Base-by-base conservation (phyloP, 768 basidiomycete species). In the Tricholoma sp. region DNA sequence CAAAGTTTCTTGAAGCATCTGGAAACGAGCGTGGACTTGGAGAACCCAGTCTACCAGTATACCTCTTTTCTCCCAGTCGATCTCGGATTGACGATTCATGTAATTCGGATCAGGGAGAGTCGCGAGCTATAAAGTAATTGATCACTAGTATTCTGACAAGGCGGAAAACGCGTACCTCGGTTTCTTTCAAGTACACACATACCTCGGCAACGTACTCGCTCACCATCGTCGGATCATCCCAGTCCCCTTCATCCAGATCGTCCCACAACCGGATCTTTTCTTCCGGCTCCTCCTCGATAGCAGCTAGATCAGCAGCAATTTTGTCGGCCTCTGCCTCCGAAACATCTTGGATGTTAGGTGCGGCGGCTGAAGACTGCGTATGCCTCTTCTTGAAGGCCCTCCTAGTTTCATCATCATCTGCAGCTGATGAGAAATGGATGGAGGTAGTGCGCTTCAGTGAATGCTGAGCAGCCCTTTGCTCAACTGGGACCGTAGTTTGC, bases 11-110 rank as follows among this genome's bases (percentile, higher is more conserved):
- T 91, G 90, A 9, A 91, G 77, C 31, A 97, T 79, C 54, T 84
- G 83, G 78, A 94, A 95, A 61, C 87, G 87, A 50, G 80, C 80
- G 68, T 97, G 95, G 13, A 95, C 87, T 71, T 94, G 91, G 60
- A 97, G 84, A 57, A 98, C 78, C 94, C 94, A 97, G 76, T 96
- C 94, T 60, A 90, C 84, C 15, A 98, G 83, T 50, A 94, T 83
- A 7, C 85, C 87, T 10, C 94, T 88, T 84, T 94, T 92, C 50
- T 84, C 83, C 93, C 93, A 96, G 12, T 84, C 86, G 29, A 97
- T 79, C 53, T 93, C 88, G 56, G 82, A 81, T 70, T 98, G 94
- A 57, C 70, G 79, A 11, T 82, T 74, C 89, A 97, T 95, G 70
- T 96, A 97, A 57, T 86, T 78, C 0, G 89, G 81, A 58, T 88